Base-by-base conservation (phyloP, 805 yeast genomes). In the Wickerhamiella lipophila region DNA sequence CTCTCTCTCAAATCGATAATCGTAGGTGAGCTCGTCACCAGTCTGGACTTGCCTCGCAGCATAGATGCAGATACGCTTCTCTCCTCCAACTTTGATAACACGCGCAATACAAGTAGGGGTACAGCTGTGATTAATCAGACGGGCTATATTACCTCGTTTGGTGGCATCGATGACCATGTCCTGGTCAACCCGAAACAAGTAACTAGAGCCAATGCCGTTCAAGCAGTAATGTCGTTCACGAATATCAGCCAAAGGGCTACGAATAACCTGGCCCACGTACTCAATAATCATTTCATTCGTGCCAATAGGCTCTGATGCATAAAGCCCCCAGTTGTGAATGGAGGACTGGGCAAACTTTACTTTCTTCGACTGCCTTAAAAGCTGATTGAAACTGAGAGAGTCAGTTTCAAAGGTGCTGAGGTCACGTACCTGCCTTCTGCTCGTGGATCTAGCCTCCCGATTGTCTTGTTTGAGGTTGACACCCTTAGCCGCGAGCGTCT, bases 71-170 rank as follows among this genome's bases (percentile, higher is more conserved):
- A 92, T 89, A 63, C 97, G 74, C 66, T 85, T 86, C 58, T 76
- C 81, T 3, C 96, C 96, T 51, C 87, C 96, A 35, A 87, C 96
- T 63, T 86, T 86, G 59, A 88, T 88, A 60, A 92, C 87, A 61
- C 88, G 89, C 1, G 98, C 97, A 0, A 95, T 87, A 67, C 98
- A 92, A 56, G 95, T 87, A 1, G 99, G 99, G 47, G 82, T 83
- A 67, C 99, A 92, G 63, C 96, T 87, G 64, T 92, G 99, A 59
- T 92, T 92, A 63, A 92, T 92, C 60, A 92, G 92, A 46, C 98
- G 72, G 0, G 98, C 97, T 58, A 88, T 88, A 3, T 97, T 96
- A 23, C 99, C 99, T 54, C 81, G 83, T 61, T 88, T 89, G 0
- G 97, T 89, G 6, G 99, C 98, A 67, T 92, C 99, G 49, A 92